phyloP scores from a whole-genome alignment of 169 alveolate species.

The Blepharisma undulans region DNA sequence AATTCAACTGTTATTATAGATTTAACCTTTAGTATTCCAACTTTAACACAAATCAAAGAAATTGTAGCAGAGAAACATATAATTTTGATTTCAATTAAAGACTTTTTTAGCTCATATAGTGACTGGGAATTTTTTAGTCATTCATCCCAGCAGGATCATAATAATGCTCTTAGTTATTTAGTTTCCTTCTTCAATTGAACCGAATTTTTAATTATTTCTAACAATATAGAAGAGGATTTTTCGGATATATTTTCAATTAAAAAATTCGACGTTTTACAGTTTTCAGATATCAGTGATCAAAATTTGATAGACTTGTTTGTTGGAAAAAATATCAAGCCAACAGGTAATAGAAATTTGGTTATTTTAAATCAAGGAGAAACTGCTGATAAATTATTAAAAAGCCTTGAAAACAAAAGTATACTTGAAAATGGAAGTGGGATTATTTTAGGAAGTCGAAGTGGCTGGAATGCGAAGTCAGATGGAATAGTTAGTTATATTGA shows the following conservation, averaged over 20 bases:
- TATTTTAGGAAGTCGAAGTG: background rate
- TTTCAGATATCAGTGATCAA: background rate
- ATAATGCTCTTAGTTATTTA: background rate
- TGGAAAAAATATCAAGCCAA: background rate
- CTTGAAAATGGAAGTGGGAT: background rate
- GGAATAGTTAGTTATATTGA: background rate
- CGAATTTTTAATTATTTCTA: background rate
- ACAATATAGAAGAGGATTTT: background rate
- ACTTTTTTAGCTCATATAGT: background rate
- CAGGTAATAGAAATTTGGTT: background rate
- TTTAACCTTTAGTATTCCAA: background rate
- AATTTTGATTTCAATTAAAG: background rate
- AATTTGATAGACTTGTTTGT: background rate
- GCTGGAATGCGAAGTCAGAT: background rate
- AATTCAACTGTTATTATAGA: background rate
- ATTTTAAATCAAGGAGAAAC: background rate
- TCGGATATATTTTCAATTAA: background rate
- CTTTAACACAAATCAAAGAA: background rate
- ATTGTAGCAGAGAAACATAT: background rate
- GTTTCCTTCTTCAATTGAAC: background rate
- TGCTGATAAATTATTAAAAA: background rate
- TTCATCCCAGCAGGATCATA: background rate
- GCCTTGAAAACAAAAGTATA: background rate
- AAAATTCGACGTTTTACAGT: background rate
- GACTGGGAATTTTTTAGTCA: background rate